These are phyloP conservation scores for Hymenochaete sp. DNA, from an alignment of 1,284 basidiomycete genomes.

Conservation along the genomic window DNA sequence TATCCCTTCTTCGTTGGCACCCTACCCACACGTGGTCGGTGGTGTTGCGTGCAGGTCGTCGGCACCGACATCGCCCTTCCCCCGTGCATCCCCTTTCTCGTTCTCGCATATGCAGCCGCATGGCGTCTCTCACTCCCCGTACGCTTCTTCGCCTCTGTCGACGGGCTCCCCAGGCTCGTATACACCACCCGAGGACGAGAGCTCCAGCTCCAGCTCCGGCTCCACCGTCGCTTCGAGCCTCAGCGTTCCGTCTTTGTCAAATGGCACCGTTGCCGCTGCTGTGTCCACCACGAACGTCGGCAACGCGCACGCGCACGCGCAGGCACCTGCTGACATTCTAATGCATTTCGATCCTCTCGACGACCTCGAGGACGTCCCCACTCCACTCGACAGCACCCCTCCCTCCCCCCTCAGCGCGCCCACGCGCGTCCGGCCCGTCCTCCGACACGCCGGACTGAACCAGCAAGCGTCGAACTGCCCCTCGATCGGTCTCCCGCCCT, in stretches of 20 bases:
- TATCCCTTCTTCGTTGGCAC: no score
- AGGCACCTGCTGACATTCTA: conserved; percentile 17
- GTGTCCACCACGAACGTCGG: no score
- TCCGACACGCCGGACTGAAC: conserved; percentile 2
- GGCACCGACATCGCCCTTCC: not conserved
- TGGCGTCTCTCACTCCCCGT: conserved; percentile 5
- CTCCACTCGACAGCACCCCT: conserved; percentile 5
- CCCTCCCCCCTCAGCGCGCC: conserved; percentile 5
- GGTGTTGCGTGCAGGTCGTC: not conserved
- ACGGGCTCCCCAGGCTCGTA: conserved; percentile 1
- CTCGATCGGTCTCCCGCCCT: conserved; percentile 8
- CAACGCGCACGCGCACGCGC: not conserved
- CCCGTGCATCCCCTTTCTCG: conserved; percentile 7
- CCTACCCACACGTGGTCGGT: not conserved
- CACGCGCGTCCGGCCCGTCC: conserved; percentile 3
- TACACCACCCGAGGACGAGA: not conserved
- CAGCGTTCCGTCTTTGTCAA: not conserved
- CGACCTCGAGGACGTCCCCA: conserved; percentile 4
- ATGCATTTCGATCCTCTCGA: conserved; percentile 20
- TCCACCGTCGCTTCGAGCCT: not conserved
- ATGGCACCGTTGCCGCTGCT: not conserved
- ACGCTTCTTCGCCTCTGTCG: conserved; percentile 7
- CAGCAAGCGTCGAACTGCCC: not conserved
- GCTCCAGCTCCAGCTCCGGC: not conserved
- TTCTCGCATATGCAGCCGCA: not conserved